A percentile compares a stretch with the other conserved stretches of the same genome.
Evolutionary conservation across 2,329 filamentous ascomycete genomes (phyloP).

Genomic region (Chrysosporium keratinophilum): DNA sequence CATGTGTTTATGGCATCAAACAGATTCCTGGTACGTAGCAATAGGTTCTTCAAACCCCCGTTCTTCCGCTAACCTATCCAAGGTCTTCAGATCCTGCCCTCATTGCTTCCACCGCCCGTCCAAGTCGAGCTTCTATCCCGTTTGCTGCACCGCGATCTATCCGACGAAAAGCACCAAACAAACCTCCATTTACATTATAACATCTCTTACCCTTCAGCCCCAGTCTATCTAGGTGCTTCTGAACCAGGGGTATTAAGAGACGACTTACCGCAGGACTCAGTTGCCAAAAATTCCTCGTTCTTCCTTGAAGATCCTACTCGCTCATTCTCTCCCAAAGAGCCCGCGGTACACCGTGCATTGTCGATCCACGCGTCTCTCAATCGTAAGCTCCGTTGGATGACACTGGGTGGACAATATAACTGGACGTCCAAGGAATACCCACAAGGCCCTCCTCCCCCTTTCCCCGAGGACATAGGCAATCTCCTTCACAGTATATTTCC

Average conservation of each 20-base stretch:
- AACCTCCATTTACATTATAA: constrained; percentile 81
- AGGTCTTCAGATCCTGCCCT: constrained; percentile 73
- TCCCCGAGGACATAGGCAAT: constrained; percentile 60
- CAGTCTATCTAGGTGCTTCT: constrained; percentile 1
- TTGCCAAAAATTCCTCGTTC: constrained; percentile 36
- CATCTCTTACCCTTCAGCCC: constrained; percentile 51
- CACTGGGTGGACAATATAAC: constrained; percentile 89
- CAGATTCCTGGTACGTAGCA: constrained; percentile 30
- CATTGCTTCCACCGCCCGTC: constrained; percentile 56
- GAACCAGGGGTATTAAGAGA: neutral
- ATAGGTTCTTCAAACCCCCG: neutral
- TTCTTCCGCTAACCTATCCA: constrained; percentile 15
- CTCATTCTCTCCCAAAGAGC: constrained; percentile 51
- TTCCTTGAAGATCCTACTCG: constrained; percentile 43
- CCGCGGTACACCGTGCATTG: constrained; percentile 63
- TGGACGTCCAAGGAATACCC: constrained; percentile 86
- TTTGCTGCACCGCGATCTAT: constrained; percentile 68
- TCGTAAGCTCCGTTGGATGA: constrained; percentile 83
- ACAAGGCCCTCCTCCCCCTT: constrained; percentile 52
- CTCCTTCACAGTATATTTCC: constrained; percentile 65
- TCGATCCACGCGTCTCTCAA: constrained; percentile 59
- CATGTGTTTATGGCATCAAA: constrained; percentile 30
- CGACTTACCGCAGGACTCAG: constrained; percentile 27
- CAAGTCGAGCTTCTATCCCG: constrained; percentile 62
- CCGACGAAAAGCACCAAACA: constrained; percentile 63